Base-by-base conservation (phyloP, 176 grass and related monocot species). In the Paspalum notatum region DNA sequence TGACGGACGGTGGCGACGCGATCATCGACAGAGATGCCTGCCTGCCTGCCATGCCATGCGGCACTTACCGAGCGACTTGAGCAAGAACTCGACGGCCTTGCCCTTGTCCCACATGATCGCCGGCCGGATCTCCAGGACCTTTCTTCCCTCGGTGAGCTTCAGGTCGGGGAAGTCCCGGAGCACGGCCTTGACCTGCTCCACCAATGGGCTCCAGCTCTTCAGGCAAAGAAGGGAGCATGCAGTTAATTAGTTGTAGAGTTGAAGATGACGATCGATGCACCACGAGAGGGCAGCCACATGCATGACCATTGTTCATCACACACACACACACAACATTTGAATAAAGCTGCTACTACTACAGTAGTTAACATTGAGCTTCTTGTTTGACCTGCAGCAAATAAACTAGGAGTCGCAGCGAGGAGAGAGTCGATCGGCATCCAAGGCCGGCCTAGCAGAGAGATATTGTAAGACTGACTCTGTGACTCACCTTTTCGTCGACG, bases 101-200 rank as follows among this genome's bases (percentile, higher is more conserved):
- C 96, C 96, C 66, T 99, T 99, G 84, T 99, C 93, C 96, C 96
- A 99, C 81, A 90, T 95, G 60, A 99, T 95, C 9, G 84, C 88
- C 49, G 96, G 96, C 64, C 90, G 79, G 76, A 99, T 88, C 93
- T 99, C 96, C 77, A 80, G 5, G 9, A 80, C 96, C 82, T 99
- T 99, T 85, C 96, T 93, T 57, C 96, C 96, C 75, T 93, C 84
- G 25, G 82, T 90, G 71, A 99, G 79, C 41, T 84, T 85, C 13
- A 99, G 63, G 57, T 88, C 88, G 8, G 96, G 96, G 92, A 86
- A 99, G 63, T 93, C 93, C 79, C 80, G 90, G 75, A 95, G 87
- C 75, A 99, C 92, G 44, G 76, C 76, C 75, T 84, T 89, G 72
- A 95, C 92, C 76, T 93, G 85, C 40, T 95, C 90, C 9, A 85